A percentile compares a stretch with the other conserved stretches of the same genome.
phyloP scores from a whole-genome alignment of 2,329 filamentous ascomycete genomes.

The Aureobasidium sp. region DNA sequence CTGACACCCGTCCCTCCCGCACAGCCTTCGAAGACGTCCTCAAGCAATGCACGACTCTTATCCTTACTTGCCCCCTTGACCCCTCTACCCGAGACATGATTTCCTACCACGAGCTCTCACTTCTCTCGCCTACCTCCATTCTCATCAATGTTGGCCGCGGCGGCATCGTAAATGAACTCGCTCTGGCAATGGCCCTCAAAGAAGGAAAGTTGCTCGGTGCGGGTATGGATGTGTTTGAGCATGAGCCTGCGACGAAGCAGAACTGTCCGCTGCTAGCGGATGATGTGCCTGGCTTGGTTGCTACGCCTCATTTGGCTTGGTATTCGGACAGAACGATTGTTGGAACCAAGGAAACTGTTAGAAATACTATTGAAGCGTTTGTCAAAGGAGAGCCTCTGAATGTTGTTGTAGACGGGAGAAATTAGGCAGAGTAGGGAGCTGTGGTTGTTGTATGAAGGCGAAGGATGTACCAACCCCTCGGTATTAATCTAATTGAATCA shows the following conservation, averaged over 20 bases:
- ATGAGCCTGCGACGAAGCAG: constrained; percentile 38
- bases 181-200: constrained; percentile 37
- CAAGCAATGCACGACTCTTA: constrained; percentile 28
- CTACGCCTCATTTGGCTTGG: constrained; percentile 49
- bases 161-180: constrained; percentile 43
- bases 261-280: constrained; percentile 37
- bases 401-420: constrained; percentile 21
- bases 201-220: constrained; percentile 39
- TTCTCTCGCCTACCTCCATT: constrained; percentile 37
- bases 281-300: constrained; percentile 39
- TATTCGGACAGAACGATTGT: constrained; percentile 39
- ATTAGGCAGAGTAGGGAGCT: background rate
- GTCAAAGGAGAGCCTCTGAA: constrained; percentile 32
- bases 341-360: constrained; percentile 36
- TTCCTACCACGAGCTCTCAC: constrained; percentile 29
- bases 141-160: constrained; percentile 42
- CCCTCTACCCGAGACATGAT: constrained; percentile 20
- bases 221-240: constrained; percentile 42
- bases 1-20: constrained; percentile 21
- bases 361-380: constrained; percentile 40
- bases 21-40: constrained; percentile 30
- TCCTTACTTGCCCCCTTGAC: constrained; percentile 24
- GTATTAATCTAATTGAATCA: too few species aligned
- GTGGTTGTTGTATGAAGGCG: too few species aligned
- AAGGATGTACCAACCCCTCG: too few species aligned